Base-by-base conservation (phyloP, 2,329 filamentous ascomycete genomes). In the Penicillium hordei region DNA sequence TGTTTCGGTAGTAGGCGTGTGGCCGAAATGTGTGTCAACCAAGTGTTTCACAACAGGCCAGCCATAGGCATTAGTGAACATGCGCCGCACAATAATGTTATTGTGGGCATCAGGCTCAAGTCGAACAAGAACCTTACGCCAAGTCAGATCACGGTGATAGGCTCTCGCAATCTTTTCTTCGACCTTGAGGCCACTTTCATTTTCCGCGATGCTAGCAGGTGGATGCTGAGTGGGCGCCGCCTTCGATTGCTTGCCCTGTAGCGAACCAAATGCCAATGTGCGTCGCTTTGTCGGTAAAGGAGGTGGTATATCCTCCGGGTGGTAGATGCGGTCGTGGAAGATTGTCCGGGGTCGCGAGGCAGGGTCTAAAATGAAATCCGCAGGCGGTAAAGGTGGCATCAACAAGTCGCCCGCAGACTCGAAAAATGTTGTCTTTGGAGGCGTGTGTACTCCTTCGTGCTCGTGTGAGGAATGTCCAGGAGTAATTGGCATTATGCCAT, bases 61-160 rank as follows among this genome's bases (percentile, higher is more conserved):
- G 2, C 94, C 94, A 68, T 96, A 96, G 0, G 94, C 94, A 70
- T 99, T 99, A 56, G 92, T 89, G 73, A 99, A 99, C 88, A 92
- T 96, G 55, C 94, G 88, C 17, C 94, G 89, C 25, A 99, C 94
- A 59, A 97, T 89, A 65, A 99, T 96, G 74, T 99, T 99, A 76
- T 99, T 99, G 78, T 99, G 94, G 0, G 94, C 94, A 75, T 99
- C 94, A 0, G 94, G 94, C 72, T 99, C 93, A 2, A 99, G 82
- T 53, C 94, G 89, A 15, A 99, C 94, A 4, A 99, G 84, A 1
- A 99, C 94, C 72, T 99, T 99, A 45, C 94, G 89, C 94, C 94
- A 99, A 1, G 91, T 90, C 21, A 99, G 78, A 62, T 91, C 91
- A 13, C 87, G 86, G 73, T 99, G 94, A 76, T 99, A 99, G 15